Evolutionary conservation across 139 green algal species (phyloP), one percentile per base, ranked within the genome.

Genomic region (Chlamydomonas incerta): DNA sequence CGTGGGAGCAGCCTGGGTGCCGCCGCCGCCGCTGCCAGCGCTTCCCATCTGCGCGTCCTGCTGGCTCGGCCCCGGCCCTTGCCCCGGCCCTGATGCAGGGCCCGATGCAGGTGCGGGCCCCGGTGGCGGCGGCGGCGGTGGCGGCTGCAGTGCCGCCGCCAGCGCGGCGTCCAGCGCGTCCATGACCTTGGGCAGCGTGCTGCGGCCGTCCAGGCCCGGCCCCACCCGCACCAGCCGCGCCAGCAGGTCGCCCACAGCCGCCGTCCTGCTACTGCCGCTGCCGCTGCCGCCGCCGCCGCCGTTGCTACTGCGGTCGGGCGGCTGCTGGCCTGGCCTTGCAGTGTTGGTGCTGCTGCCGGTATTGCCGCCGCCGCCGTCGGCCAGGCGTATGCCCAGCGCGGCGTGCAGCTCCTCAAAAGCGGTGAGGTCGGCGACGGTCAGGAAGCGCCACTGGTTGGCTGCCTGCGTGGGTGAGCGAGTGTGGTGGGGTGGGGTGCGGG

Each of bases 331-430:
- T 26, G n/a, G 72, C 35, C 72, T 31, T n/a, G 20, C 67, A n/a
- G 29, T 35, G 23, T 3, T 72, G 13, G 26, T 72, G 26, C 31
- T 47, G 26, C n/a, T 47, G 26, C 67, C 26, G 26, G 2, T 47
- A 2, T 15, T 33, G 62, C 62, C 62, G 26, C 11, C n/a, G n/a
- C n/a, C n/a, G n/a, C n/a, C n/a, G n/a, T n/a, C n/a, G n/a, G n/a
- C 62, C 62, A 68, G 26, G 17, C 26, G 18, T 33, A 68, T 23
- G 13, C 74, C 58, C 58, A 82, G 58, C 35, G 29, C 23, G 24
- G 33, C 35, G 35, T 82, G 74, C 15, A 82, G 74, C 55, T 35
- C 15, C 74, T 82, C 74, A 35, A 60, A 82, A 24, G 20, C 2
- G 28, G 71, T 35, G 58, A 82, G 35, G 52, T 82, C 74, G 24